Conservation (phyloP, 345 rosid genomes). For the Arabidopsis suecica region DNA sequence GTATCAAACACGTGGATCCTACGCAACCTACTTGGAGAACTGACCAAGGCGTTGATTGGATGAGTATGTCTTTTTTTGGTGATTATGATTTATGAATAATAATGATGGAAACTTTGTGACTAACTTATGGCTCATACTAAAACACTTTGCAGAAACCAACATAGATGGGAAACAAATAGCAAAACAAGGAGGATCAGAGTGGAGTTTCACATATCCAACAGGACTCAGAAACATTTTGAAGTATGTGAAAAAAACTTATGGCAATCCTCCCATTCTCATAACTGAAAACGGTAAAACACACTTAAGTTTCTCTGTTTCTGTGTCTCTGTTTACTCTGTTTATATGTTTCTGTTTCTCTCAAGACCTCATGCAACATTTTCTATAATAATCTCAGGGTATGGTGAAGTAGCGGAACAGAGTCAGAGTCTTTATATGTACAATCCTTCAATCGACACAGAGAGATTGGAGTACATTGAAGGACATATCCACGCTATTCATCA, state of each 20-base stretch:
- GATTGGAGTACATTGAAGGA: slow-evolving; percentile 46
- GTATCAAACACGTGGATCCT: slow-evolving; percentile 42
- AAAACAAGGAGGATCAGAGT: slow-evolving; percentile 50
- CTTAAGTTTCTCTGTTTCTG: background rate
- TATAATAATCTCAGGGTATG: slow-evolving; percentile 35
- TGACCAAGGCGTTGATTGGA: slow-evolving; percentile 47
- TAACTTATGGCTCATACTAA: slow-evolving; percentile 7
- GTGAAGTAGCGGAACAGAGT: slow-evolving; percentile 45
- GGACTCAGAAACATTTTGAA: slow-evolving; percentile 46
- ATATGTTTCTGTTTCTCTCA: background rate
- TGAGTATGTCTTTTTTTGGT: slow-evolving; percentile 36
- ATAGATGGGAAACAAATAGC: slow-evolving; percentile 44
- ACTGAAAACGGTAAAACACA: slow-evolving; percentile 38
- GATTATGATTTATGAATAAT: background rate
- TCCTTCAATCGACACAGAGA: slow-evolving; percentile 45
- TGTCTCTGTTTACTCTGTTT: background rate
- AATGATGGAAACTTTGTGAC: slow-evolving; percentile 1
- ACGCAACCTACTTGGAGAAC: slow-evolving; percentile 45
- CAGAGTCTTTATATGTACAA: slow-evolving; percentile 36
- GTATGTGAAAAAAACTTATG: slow-evolving; percentile 40
- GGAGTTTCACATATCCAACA: slow-evolving; percentile 48
- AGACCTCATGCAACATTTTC: slow-evolving; percentile 3
- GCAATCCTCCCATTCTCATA: slow-evolving; percentile 40
- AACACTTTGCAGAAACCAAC: slow-evolving; percentile 41
- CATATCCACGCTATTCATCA: slow-evolving; percentile 46